Base-by-base conservation (phyloP, 2,329 filamentous ascomycete species). In the Dothideomycetes sp. region DNA sequence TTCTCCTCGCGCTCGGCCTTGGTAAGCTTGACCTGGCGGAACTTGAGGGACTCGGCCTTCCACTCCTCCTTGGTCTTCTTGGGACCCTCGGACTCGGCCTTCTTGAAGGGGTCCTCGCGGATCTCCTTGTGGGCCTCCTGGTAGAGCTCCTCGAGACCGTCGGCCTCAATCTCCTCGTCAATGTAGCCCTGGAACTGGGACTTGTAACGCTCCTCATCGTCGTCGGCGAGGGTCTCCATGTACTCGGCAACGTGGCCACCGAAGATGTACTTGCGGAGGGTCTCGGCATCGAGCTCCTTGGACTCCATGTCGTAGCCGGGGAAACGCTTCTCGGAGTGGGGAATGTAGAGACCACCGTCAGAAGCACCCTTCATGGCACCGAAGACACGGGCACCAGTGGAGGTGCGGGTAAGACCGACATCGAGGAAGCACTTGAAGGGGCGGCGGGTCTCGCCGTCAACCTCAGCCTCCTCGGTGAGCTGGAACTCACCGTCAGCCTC, bases 201-300 rank as follows among this genome's bases (percentile, higher is more conserved):
- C 78, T 89, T 89, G 85, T 86, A 98, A 65, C 91, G 88, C 80
- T 98, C 91, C 84, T 98, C 91, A 64, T 98, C 91, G 65, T 98
- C 91, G 60, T 98, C 91, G 70, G 91, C 91, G 52, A 98, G 84
- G 45, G 83, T 91, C 82, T 98, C 91, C 91, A 98, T 98, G 81
- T 98, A 98, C 80, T 98, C 91, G 56, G 89, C 88, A 52, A 98
- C 85, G 79, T 98, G 91, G 48, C 91, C 89, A 63, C 77, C 91
- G 69, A 85, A 89, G 77, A 98, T 98, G 83, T 98, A 98, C 77
- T 88, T 94, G 78, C 89, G 87, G 64, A 98, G 85, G 54, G 79
- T 83, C 69, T 98, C 91, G 60, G 87, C 78, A 59, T 98, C 91
- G 60, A 98, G 85, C 79, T 96, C 89, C 83, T 98, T 88, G 68